Conservation (phyloP, 768 basidiomycete genomes). For the Trametes punicea region DNA sequence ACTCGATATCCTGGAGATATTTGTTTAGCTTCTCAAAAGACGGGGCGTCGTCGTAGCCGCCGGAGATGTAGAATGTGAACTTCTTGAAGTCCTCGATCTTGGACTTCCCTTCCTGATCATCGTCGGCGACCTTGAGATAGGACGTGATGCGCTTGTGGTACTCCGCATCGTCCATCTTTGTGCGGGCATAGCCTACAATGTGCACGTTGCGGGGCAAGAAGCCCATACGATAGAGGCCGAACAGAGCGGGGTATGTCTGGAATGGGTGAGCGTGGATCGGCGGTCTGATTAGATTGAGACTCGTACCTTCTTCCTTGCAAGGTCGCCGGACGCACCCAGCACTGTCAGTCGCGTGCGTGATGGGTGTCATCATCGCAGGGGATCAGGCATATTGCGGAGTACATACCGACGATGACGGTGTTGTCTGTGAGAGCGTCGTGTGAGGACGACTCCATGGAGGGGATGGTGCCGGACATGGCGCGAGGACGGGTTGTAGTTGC, state of each 20-base stretch:
- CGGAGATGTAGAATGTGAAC: slow-evolving; percentile 76
- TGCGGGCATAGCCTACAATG: slow-evolving; percentile 96
- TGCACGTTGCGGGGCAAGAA: slow-evolving; percentile 81
- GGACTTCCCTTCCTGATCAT: slow-evolving; percentile 52
- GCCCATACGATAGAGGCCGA: slow-evolving; percentile 77
- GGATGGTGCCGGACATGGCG: slow-evolving; percentile 77
- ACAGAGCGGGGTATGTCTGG: slow-evolving; percentile 94
- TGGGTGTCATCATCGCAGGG: not conserved
- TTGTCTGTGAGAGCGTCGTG: slow-evolving; percentile 78
- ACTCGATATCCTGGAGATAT: slow-evolving; percentile 77
- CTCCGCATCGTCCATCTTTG: slow-evolving; percentile 86
- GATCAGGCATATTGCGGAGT: slow-evolving; percentile 1
- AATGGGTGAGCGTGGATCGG: slow-evolving; percentile 8
- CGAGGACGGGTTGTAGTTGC: slow-evolving; percentile 37
- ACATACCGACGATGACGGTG: slow-evolving; percentile 83
- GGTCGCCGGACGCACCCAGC: slow-evolving; percentile 93
- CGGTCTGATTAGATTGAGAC: slow-evolving; percentile 12
- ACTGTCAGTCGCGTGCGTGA: slow-evolving; percentile 43
- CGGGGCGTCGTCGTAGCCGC: slow-evolving; percentile 81
- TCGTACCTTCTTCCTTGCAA: slow-evolving; percentile 95
- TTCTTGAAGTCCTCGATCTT: slow-evolving; percentile 83
- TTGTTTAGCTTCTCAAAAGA: slow-evolving; percentile 77
- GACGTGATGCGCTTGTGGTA: slow-evolving; percentile 81
- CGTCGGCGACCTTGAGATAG: slow-evolving; percentile 78
- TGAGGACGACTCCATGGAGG: slow-evolving; percentile 72